Conservation (phyloP, 345 rosid species). For the Citrus australasica region DNA sequence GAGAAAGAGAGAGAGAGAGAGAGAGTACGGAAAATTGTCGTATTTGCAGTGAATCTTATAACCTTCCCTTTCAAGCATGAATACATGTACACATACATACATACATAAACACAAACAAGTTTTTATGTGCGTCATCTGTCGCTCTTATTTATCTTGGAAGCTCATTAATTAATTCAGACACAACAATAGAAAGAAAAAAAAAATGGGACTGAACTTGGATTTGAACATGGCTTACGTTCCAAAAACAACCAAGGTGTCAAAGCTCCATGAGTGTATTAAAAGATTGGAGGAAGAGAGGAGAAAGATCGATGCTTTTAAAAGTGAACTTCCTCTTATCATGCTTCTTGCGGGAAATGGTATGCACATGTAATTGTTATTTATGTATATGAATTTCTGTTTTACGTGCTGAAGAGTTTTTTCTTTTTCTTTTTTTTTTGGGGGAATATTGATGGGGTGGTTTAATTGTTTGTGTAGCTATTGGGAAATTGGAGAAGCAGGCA, state of each 20-base stretch:
- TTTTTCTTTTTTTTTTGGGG: background rate
- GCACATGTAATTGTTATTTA: background rate
- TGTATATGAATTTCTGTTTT: background rate
- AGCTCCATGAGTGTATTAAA: slow-evolving; percentile 43
- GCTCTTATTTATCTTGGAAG: background rate
- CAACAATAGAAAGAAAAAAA: background rate
- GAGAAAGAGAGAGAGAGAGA: too few species aligned
- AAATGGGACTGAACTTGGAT: slow-evolving; percentile 68
- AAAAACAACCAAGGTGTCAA: slow-evolving; percentile 42
- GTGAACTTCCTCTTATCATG: slow-evolving; percentile 81
- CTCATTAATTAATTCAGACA: background rate
- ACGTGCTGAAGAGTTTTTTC: background rate
- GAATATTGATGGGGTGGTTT: slow-evolving; percentile 9
- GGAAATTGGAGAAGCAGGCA: slow-evolving; percentile 51
- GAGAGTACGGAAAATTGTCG: background rate
- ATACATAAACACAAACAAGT: too few species aligned
- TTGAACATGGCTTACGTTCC: slow-evolving; percentile 45
- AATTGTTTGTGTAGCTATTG: slow-evolving; percentile 44
- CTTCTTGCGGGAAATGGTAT: slow-evolving; percentile 64
- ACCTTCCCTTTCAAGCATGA: background rate
- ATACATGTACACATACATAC: background rate
- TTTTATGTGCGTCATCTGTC: background rate
- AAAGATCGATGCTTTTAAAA: slow-evolving; percentile 69
- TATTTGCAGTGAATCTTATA: background rate
- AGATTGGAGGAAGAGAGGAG: slow-evolving; percentile 63